Conservation (phyloP, 2,329 filamentous ascomycete genomes). For the Sclerotinia trifoliorum region DNA sequence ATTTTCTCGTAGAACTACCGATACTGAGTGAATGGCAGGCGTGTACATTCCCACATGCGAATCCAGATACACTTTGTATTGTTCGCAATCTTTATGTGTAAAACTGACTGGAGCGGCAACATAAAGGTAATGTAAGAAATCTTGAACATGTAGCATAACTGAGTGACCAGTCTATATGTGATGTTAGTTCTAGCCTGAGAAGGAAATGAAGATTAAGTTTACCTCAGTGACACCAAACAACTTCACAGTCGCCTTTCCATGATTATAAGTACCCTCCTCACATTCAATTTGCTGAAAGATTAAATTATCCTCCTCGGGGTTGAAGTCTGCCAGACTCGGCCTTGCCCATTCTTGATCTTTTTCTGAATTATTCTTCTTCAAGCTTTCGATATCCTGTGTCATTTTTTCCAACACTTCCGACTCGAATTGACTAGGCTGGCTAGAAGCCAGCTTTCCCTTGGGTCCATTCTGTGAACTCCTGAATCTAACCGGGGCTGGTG, state of each 20-base stretch:
- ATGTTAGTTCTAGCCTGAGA: constrained; percentile 26
- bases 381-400: constrained; percentile 83
- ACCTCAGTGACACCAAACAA: constrained; percentile 90
- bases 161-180: constrained; percentile 68
- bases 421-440: constrained; percentile 84
- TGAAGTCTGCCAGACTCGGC: constrained; percentile 59
- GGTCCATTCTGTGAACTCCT: constrained; percentile 62
- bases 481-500: constrained; percentile 56
- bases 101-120: constrained; percentile 85
- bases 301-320: constrained; percentile 66
- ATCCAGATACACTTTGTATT: constrained; percentile 80
- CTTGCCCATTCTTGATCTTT: constrained; percentile 91
- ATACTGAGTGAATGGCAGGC: constrained; percentile 74
- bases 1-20: constrained; percentile 82
- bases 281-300: constrained; percentile 94
- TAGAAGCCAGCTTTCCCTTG: constrained; percentile 65
- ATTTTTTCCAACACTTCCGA: constrained; percentile 93
- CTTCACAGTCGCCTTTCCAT: constrained; percentile 76
- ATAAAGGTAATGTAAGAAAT: constrained; percentile 95
- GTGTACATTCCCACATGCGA: constrained; percentile 71
- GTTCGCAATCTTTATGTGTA: constrained; percentile 70
- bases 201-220: constrained; percentile 28
- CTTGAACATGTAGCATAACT: constrained; percentile 89
- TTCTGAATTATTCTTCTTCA: constrained; percentile 85
- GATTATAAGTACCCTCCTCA: constrained; percentile 81